Evolutionary conservation across 2,329 filamentous ascomycete genomes (phyloP).

Genomic region (Coniella lustricola): DNA sequence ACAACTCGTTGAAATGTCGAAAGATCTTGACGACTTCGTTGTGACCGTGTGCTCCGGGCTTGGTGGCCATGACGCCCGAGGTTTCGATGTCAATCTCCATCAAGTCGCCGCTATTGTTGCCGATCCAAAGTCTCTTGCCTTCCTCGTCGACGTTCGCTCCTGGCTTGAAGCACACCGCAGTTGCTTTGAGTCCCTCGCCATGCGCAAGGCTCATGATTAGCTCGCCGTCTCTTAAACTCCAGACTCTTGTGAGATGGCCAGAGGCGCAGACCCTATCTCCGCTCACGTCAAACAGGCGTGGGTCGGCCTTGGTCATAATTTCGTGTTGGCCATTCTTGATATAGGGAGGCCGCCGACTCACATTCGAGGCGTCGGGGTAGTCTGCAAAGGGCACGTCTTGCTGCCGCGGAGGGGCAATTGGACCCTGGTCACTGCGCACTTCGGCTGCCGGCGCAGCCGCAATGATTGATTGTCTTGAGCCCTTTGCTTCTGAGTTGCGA

Average conservation of each 20-base stretch:
- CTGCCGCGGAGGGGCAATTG: conserved; percentile 13
- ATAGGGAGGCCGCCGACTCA: conserved; percentile 76
- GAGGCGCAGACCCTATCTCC: conserved; percentile 82
- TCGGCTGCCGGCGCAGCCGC: conserved; percentile 2
- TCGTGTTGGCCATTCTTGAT: conserved; percentile 66
- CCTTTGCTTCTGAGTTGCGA: conserved; percentile 31
- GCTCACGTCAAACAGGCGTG: conserved; percentile 78
- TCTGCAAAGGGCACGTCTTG: conserved; percentile 48
- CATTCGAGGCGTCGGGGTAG: conserved; percentile 77
- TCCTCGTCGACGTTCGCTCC: conserved; percentile 71
- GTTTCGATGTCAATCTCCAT: conserved; percentile 78
- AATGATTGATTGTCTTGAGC: conserved; percentile 28
- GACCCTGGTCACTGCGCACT: conserved; percentile 3
- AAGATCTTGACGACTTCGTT: conserved; percentile 79
- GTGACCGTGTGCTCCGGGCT: conserved; percentile 66
- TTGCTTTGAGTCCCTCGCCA: conserved; percentile 76
- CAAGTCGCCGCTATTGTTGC: conserved; percentile 80
- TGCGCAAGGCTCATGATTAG: conserved; percentile 74
- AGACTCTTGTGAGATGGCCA: conserved; percentile 79
- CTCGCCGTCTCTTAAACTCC: conserved; percentile 78
- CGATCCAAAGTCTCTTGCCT: conserved; percentile 78
- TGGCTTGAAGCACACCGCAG: conserved; percentile 80
- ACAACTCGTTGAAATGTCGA: conserved; percentile 80
- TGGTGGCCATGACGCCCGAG: conserved; percentile 62
- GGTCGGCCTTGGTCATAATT: conserved; percentile 80